phyloP scores from a whole-genome alignment of 768 basidiomycete genomes.

The Boletellus ananas region DNA sequence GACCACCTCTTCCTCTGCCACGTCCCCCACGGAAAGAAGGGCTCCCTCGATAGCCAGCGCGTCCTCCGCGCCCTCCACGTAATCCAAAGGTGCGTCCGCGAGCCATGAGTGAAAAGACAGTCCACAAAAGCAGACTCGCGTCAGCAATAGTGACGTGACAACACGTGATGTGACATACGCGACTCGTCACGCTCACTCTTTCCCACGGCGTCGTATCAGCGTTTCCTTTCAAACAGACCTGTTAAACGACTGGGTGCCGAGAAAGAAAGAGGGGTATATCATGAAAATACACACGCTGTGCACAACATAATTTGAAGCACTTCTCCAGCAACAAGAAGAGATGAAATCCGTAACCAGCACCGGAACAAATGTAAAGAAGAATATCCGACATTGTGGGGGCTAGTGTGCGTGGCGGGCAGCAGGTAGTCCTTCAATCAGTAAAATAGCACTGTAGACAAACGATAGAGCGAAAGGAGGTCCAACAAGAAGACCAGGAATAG shows the following conservation, averaged over 20 bases:
- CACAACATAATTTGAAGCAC: constrained; percentile 4
- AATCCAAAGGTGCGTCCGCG: constrained; percentile 55
- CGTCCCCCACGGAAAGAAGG: constrained; percentile 46
- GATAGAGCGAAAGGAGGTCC: not conserved
- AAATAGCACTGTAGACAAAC: constrained; percentile 15
- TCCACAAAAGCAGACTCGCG: constrained; percentile 1
- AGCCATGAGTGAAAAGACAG: constrained; percentile 26
- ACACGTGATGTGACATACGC: constrained; percentile 27
- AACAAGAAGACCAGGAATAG: constrained; percentile 3
- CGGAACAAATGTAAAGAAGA: constrained; percentile 1
- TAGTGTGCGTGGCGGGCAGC: constrained; percentile 7
- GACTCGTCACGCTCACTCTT: constrained; percentile 17
- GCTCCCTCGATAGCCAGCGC: constrained; percentile 31
- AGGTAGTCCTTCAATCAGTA: constrained; percentile 7
- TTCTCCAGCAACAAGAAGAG: constrained; percentile 6
- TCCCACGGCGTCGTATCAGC: not conserved
- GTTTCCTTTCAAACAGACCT: not conserved
- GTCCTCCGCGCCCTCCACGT: constrained; percentile 40
- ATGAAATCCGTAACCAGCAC: constrained; percentile 24
- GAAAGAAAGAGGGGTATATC: constrained; percentile 24
- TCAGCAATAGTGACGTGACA: not conserved
- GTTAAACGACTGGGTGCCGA: not conserved
- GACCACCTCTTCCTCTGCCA: constrained; percentile 41
- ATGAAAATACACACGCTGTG: constrained; percentile 15
- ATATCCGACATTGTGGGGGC: not conserved